These are phyloP conservation scores for Sporodiniella umbellata DNA, from an alignment of 371 early-diverging fungal genomes.

Conservation along the genomic window DNA sequence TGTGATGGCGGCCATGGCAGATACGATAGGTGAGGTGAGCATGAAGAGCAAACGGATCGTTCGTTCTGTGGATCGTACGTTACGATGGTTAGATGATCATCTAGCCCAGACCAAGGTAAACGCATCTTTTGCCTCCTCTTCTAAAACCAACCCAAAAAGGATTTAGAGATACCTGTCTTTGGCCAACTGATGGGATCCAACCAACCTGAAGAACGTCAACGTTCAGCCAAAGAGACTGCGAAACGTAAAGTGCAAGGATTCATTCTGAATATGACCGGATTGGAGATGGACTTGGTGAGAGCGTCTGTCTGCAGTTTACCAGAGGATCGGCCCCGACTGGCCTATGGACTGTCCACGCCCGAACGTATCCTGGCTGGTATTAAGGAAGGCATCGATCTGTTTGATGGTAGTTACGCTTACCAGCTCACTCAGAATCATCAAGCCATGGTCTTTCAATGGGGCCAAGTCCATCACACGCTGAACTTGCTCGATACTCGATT, in stretches of 20 bases:
- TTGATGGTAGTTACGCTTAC: constrained; percentile 61
- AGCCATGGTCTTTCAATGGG: constrained; percentile 42
- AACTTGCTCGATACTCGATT: constrained; percentile 53
- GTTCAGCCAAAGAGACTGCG: constrained; percentile 55
- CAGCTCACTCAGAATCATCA: constrained; percentile 40
- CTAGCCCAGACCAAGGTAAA: constrained; percentile 27
- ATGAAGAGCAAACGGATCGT: constrained; percentile 57
- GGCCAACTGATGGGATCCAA: constrained; percentile 57
- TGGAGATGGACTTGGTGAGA: constrained; percentile 19
- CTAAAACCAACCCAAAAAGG: neutral
- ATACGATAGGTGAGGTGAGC: constrained; percentile 42
- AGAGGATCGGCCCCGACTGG: constrained; percentile 42
- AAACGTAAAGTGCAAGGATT: constrained; percentile 55
- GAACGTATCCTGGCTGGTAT: constrained; percentile 67
- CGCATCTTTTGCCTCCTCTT: neutral
- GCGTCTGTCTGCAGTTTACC: constrained; percentile 40
- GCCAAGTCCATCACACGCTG: constrained; percentile 30
- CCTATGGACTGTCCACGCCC: constrained; percentile 43
- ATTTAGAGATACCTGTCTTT: constrained; percentile 45
- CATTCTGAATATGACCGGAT: constrained; percentile 35
- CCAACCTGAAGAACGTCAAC: constrained; percentile 49
- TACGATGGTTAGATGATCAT: constrained; percentile 56
- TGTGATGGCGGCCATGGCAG: constrained; percentile 45
- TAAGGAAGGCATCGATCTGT: constrained; percentile 66
- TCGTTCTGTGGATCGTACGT: constrained; percentile 65